Evolutionary conservation across 1,139 yeast species (phyloP), one percentile per base, ranked within the genome.

Genomic region (Kodamaea sp.): DNA sequence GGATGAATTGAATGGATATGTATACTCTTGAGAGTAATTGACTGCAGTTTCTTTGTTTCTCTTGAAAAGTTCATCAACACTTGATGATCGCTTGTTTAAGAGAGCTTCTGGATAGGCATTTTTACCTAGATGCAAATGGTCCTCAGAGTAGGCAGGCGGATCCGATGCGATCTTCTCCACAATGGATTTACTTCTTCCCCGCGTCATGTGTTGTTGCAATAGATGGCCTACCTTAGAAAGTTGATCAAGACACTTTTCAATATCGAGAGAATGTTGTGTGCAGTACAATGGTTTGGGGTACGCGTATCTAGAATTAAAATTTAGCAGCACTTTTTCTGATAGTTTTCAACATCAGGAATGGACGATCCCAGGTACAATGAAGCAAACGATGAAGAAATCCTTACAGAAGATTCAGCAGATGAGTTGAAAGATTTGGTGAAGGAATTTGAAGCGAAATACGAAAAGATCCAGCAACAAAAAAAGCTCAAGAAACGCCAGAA

Each of bases 101-200:
- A 20, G 18, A 10, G 30, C 31, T 14, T 26, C 22, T 5, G 24
- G 22, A n/a, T 7, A 3, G 5, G 8, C 21, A 8, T 43, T 41
- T 10, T 39, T 46, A 2, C 35, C 50, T 5, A 46, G 39, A 24
- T 35, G 38, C 15, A 43, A 33, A 4, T 36, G 39, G 10, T 51
- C 59, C 5, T 51, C 59, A 8, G 46, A 44, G 34, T 52, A 54
- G 5, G 54, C 39, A 5, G 70, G 72, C 12, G 61, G 59, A 26
- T 66, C 72, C 38, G 59, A 55, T 4, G 76, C 74, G 24, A 70
- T 65, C 34, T 54, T 51, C 38, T 66, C 65, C 2, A 78, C 82
- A 39, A 76, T 69, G 4, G 84, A 77, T 39, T 70, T 68, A 34
- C 79, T 68, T 51, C 83, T 57, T 15, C 49, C 52, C 39, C 75